Evolutionary conservation across 164 flowering plant species (phyloP).

Genomic region (Malania oleifera): DNA sequence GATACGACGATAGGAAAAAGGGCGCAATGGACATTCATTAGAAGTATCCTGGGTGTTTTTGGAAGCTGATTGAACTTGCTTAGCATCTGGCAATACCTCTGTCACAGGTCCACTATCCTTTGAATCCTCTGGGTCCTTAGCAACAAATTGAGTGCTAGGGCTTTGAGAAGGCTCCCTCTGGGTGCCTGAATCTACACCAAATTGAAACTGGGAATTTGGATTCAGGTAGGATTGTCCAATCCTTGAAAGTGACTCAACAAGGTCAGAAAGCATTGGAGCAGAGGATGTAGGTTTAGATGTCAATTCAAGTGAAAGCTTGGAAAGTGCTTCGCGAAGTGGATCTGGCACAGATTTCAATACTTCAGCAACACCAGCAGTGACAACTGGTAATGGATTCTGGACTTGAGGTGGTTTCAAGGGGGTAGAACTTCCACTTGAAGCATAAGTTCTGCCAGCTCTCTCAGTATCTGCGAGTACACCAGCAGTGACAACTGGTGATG

Average conservation of each 20-base stretch:
- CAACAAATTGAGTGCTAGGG: constrained; percentile 3
- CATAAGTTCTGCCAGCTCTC: too few relatives aligned
- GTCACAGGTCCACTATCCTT: constrained; percentile 9
- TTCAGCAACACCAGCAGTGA: constrained; percentile 31
- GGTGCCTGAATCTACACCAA: constrained; percentile 11
- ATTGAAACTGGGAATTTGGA: constrained; percentile 20
- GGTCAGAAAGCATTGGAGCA: constrained; percentile 44
- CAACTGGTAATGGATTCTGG: constrained; percentile 20
- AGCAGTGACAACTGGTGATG: constrained; percentile 16
- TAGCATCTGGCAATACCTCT: constrained; percentile 4
- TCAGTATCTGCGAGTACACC: too few relatives aligned
- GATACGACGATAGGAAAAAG: background rate
- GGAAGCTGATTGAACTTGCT: constrained; percentile 1
- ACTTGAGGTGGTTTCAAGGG: constrained; percentile 35
- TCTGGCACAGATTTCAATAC: constrained; percentile 48
- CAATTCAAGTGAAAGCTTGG: constrained; percentile 40
- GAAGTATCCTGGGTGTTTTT: constrained; percentile 2
- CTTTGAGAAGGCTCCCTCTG: constrained; percentile 12
- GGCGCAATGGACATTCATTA: constrained; percentile 35
- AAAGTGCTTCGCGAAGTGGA: constrained; percentile 39
- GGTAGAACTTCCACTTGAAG: constrained; percentile 51
- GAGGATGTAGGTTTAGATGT: constrained; percentile 41
- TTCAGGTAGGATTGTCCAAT: constrained; percentile 25
- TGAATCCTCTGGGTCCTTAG: constrained; percentile 10
- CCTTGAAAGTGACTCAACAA: constrained; percentile 38